Conservation (phyloP, 495 filamentous ascomycete genomes). For the Penicillium coffeae region DNA sequence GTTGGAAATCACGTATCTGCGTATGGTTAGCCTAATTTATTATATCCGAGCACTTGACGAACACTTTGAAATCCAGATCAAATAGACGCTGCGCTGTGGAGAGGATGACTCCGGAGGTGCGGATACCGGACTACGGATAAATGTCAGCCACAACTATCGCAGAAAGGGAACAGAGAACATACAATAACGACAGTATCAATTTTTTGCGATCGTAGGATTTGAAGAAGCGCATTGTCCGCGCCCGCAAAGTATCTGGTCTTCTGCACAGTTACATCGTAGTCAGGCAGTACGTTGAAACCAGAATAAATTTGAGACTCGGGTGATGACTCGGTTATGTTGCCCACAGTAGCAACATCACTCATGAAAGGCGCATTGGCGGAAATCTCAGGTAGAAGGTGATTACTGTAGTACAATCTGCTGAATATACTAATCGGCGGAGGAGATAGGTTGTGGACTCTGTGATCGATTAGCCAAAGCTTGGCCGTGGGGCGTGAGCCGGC, state of each 20-base stretch:
- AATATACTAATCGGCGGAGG: constrained; percentile 5
- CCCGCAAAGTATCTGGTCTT: constrained; percentile 1
- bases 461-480: background rate
- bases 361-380: background rate
- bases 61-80: constrained; percentile 4
- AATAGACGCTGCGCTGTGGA: background rate
- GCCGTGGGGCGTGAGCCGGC: background rate
- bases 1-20: constrained; percentile 1
- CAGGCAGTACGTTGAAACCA: background rate
- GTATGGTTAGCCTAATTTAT: background rate
- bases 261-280: constrained; percentile 1
- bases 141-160: background rate
- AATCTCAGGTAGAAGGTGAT: background rate
- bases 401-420: background rate
- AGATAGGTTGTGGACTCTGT: background rate
- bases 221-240: background rate
- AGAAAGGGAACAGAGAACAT: background rate
- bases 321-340: constrained; percentile 1
- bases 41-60: background rate
- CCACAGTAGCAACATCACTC: background rate
- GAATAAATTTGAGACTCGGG: background rate
- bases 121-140: background rate
- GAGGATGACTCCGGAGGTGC: constrained; percentile 1
- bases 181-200: constrained; percentile 2
- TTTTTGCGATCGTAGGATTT: constrained; percentile 1